These are phyloP conservation scores for Coriolopsis trogii DNA, from an alignment of 1,284 basidiomycete genomes.

Conservation along the genomic window DNA sequence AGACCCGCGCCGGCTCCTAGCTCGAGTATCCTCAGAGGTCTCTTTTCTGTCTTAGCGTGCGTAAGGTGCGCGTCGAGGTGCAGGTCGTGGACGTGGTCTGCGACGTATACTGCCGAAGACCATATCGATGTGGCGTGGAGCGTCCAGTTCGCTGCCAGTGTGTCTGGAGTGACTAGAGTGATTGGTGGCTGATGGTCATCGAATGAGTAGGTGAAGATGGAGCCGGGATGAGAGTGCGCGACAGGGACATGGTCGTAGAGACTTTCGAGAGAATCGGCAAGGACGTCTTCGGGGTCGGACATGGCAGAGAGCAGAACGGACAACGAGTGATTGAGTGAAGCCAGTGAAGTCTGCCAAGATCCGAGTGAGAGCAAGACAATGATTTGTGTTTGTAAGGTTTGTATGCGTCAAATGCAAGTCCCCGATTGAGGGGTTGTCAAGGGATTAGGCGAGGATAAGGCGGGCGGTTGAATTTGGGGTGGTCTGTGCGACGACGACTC, in stretches of 20 bases:
- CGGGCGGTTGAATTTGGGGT: background rate
- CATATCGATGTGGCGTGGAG: constrained; percentile 77
- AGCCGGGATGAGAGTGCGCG: constrained; percentile 56
- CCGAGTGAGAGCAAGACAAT: background rate
- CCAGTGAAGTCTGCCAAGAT: background rate
- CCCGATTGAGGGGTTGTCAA: background rate
- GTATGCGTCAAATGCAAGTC: too few species aligned
- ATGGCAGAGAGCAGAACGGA: background rate
- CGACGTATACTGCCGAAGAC: constrained; percentile 65
- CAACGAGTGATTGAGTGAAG: background rate
- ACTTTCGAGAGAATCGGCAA: constrained; percentile 59
- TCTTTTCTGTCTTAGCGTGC: constrained; percentile 6
- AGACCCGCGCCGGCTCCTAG: constrained; percentile 75
- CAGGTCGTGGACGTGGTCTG: constrained; percentile 58
- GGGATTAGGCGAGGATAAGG: background rate
- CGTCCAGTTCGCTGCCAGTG: constrained; percentile 67
- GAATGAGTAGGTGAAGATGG: constrained; percentile 35
- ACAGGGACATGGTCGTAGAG: constrained; percentile 67
- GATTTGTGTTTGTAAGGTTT: too few species aligned
- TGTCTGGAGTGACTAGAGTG: constrained; percentile 61
- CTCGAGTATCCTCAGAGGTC: constrained; percentile 56
- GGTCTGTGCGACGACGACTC: background rate
- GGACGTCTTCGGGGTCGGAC: constrained; percentile 61
- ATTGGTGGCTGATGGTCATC: constrained; percentile 26
- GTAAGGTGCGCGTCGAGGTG: constrained; percentile 34